phyloP scores from a whole-genome alignment of 2,329 filamentous ascomycete genomes.

The Trichoderma guizhouense region DNA sequence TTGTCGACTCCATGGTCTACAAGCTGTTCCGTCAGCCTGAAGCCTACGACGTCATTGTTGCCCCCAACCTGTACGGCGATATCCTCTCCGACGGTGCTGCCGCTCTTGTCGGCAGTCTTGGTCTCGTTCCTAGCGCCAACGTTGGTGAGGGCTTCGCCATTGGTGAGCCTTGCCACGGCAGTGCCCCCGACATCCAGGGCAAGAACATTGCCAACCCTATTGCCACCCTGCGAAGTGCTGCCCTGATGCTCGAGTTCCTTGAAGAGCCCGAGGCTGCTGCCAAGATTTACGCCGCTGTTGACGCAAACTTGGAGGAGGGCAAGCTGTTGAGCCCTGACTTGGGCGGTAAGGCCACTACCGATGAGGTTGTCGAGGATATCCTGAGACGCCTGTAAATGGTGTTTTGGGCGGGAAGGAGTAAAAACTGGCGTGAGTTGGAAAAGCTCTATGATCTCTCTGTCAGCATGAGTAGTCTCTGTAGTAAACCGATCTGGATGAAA shows the following conservation, averaged over 20 bases:
- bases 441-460: not conserved
- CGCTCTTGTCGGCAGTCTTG: conserved; percentile 85
- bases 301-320: conserved; percentile 82
- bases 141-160: conserved; percentile 94
- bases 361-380: conserved; percentile 84
- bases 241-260: conserved; percentile 94
- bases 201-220: conserved; percentile 93
- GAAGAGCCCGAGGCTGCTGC: conserved; percentile 83
- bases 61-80: conserved; percentile 89
- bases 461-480: not conserved
- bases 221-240: conserved; percentile 85
- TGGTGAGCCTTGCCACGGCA: conserved; percentile 96
- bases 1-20: conserved; percentile 99
- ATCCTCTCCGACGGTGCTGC: conserved; percentile 91
- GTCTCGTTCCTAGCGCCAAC: conserved; percentile 91
- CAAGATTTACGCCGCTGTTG: conserved; percentile 86
- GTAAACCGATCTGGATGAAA: not conserved
- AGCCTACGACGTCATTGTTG: conserved; percentile 97
- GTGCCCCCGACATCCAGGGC: conserved; percentile 92
- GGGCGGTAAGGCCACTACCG: conserved; percentile 80
- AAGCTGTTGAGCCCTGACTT: conserved; percentile 83
- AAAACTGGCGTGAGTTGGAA: not conserved
- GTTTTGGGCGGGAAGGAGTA: not conserved
- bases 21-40: conserved; percentile 96
- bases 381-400: conserved; percentile 68